phyloP scores from a whole-genome alignment of 495 filamentous ascomycete species.

The Penicillium pulvis region DNA sequence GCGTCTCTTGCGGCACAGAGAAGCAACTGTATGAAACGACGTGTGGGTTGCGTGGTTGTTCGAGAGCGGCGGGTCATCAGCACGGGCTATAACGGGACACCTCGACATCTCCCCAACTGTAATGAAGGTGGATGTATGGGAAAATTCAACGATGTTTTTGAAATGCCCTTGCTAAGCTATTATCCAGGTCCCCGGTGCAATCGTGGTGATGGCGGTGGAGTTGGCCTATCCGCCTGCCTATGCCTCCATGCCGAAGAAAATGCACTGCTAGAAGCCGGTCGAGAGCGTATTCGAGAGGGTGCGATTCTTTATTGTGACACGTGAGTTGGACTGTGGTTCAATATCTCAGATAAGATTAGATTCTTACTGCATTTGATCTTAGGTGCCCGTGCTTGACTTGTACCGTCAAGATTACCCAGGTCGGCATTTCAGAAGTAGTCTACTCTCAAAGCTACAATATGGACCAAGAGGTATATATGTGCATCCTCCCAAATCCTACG shows the following conservation, averaged over 20 bases:
- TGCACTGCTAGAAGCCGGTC: constrained; percentile 87
- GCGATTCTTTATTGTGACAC: constrained; percentile 92
- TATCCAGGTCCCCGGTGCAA: constrained; percentile 74
- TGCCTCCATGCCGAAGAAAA: constrained; percentile 98
- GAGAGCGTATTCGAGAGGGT: constrained; percentile 80
- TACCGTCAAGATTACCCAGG: constrained; percentile 95
- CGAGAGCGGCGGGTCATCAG: constrained; percentile 84
- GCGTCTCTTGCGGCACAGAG: constrained; percentile 88
- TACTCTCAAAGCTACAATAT: constrained; percentile 93
- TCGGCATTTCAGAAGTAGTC: constrained; percentile 93
- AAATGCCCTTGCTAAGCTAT: constrained; percentile 1
- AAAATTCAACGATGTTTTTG: background rate
- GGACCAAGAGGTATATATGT: constrained; percentile 62
- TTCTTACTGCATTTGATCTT: constrained; percentile 1
- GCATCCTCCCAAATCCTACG: background rate
- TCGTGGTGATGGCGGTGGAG: constrained; percentile 65
- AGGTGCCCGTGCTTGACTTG: constrained; percentile 97
- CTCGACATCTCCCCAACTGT: constrained; percentile 82
- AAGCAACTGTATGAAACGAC: constrained; percentile 97
- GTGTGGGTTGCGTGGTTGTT: constrained; percentile 94
- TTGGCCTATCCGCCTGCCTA: constrained; percentile 78
- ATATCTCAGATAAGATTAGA: background rate
- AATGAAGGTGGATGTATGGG: constrained; percentile 82
- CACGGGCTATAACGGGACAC: constrained; percentile 98
- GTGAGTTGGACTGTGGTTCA: constrained; percentile 32